A percentile compares a stretch with the other conserved stretches of the same genome.
These are phyloP conservation scores for Fusarium secorum DNA, from an alignment of 2,329 filamentous ascomycete species.

Conservation along the genomic window DNA sequence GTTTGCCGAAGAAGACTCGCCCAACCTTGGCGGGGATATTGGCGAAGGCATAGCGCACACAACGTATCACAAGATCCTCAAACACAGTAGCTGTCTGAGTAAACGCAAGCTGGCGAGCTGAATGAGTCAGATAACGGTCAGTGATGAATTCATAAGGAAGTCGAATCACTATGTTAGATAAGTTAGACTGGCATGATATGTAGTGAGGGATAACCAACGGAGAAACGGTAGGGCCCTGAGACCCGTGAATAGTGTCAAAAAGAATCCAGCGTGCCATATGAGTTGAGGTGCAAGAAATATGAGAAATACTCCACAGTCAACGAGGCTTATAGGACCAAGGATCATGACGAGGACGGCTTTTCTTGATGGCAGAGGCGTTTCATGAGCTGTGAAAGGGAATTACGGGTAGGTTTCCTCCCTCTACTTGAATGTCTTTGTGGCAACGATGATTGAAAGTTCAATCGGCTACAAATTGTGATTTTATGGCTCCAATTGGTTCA, in stretches of 20 bases:
- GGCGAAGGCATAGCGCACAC: conserved; percentile 79
- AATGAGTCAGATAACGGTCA: conserved; percentile 45
- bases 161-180: conserved; percentile 37
- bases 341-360: conserved; percentile 64
- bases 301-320: conserved; percentile 79
- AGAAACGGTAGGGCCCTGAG: conserved; percentile 74
- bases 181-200: conserved; percentile 7
- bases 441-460: not conserved
- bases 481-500: conserved; percentile 2
- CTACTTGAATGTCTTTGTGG: not conserved
- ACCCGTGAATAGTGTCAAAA: conserved; percentile 64
- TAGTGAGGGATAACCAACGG: conserved; percentile 53
- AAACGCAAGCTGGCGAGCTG: conserved; percentile 60
- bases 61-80: conserved; percentile 79
- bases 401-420: not conserved
- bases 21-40: conserved; percentile 73
- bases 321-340: conserved; percentile 74
- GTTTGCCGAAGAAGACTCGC: conserved; percentile 79
- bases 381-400: conserved; percentile 15
- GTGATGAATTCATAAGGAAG: conserved; percentile 44
- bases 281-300: conserved; percentile 76
- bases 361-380: not conserved
- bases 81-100: conserved; percentile 75
- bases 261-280: conserved; percentile 70
- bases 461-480: not conserved